Evolutionary conservation across 2,329 filamentous ascomycete species (phyloP).

Genomic region (Cladosporium sphaerospermum): DNA sequence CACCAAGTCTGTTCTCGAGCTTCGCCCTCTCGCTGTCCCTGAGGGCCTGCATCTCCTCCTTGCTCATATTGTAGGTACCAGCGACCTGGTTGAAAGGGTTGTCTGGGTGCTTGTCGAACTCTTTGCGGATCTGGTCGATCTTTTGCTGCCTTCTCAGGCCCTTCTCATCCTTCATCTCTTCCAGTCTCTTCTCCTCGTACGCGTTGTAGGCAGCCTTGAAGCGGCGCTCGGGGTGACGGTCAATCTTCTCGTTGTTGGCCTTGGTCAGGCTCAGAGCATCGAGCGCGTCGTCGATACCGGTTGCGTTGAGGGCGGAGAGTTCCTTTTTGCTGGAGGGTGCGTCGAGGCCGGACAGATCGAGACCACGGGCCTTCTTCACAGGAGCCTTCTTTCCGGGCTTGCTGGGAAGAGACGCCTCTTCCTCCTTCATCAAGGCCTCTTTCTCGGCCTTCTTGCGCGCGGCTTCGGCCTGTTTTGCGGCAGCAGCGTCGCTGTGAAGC

Average conservation of each 20-base stretch:
- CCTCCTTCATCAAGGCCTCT: constrained; percentile 73
- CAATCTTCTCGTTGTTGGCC: constrained; percentile 62
- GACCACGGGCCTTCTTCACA: constrained; percentile 52
- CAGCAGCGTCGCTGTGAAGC: constrained; percentile 67
- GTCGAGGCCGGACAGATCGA: constrained; percentile 72
- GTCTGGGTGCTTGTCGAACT: constrained; percentile 90
- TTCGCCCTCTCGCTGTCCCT: constrained; percentile 37
- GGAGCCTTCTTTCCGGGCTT: constrained; percentile 60
- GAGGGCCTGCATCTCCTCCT: constrained; percentile 66
- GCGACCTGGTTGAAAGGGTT: constrained; percentile 90
- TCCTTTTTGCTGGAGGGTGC: constrained; percentile 41
- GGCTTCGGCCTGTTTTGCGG: constrained; percentile 73
- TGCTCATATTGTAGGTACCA: constrained; percentile 68
- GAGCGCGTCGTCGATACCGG: constrained; percentile 88
- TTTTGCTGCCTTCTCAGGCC: constrained; percentile 78
- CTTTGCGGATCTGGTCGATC: constrained; percentile 76
- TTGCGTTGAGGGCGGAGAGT: constrained; percentile 63
- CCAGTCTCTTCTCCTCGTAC: constrained; percentile 73
- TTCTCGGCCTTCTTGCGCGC: constrained; percentile 89
- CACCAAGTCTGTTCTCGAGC: constrained; percentile 22
- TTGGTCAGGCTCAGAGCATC: constrained; percentile 70
- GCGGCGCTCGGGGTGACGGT: constrained; percentile 80
- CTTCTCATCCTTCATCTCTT: constrained; percentile 80
- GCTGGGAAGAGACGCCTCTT: constrained; percentile 63
- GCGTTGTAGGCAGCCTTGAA: constrained; percentile 79